Evolutionary conservation across 148 eudicot genomes (phyloP), one percentile per base, ranked within the genome.

Genomic region (Amaranthus palmeri): DNA sequence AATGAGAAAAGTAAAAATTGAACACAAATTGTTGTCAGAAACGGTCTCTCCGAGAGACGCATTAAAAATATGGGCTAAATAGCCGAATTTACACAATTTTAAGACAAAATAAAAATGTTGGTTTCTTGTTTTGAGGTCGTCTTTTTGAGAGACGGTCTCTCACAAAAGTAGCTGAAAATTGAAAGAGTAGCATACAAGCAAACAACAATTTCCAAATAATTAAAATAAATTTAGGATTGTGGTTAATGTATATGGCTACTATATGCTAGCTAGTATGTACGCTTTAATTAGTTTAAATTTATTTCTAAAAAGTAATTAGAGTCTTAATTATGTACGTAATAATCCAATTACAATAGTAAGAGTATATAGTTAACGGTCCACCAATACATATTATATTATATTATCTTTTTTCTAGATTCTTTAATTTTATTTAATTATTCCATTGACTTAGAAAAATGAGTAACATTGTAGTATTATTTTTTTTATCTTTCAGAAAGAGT

Each of bases 341-440:
- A 45, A 7, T 45, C 17, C 10, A 17, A 46, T 0, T 48, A n/a
- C 18, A 57, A 57, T 48, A 40, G 41, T 14, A 25, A 25, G 36
- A 25, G 36, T 25, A 25, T 25, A 48, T 68, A 63, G 56, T 55
- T 55, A 44, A 76, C 70, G 79, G 79, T 62, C 79, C 74, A 76
- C 70, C 74, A 25, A 25, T 25, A 25, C 36, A 25, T 76, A 61
- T 7, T 67, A 18, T 56, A 10, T 70, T 44, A 44, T 59, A 48
- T 13, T 7, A 10, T 44, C 1, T 1, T 25, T 25, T 25, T 25
- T 25, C 14, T 18, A 57, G 1, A 17, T 18, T 43, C 8, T 43
- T 10, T 43, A 7, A 51, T 52, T 14, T 69, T 36, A 7, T 6
- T 50, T 72, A 60, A 61, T 40, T 61, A 4, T 10, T 43, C 11